Evolutionary conservation across 2,329 filamentous ascomycete species (phyloP).

Genomic region (Trichoderma guizhouense): DNA sequence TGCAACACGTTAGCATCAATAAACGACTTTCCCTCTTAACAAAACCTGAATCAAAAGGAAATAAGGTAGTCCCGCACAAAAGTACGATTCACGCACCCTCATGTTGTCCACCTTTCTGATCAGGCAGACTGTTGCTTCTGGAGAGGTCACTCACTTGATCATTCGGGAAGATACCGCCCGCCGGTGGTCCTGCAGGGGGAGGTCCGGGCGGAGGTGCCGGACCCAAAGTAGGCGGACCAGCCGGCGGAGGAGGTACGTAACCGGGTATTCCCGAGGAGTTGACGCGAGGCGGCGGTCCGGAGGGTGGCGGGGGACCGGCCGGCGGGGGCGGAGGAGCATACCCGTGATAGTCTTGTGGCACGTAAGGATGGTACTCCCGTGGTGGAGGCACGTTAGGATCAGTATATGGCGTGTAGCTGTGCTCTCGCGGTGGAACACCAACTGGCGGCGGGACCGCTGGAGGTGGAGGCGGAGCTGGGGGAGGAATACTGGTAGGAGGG

Average conservation of each 20-base stretch:
- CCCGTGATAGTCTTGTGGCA: conserved; percentile 42
- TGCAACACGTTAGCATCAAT: neutral
- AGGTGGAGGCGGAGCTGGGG: neutral
- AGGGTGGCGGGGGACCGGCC: conserved; percentile 26
- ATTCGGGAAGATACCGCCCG: conserved; percentile 35
- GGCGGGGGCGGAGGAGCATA: conserved; percentile 41
- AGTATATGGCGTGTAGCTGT: conserved; percentile 25
- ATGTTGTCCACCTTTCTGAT: conserved; percentile 25
- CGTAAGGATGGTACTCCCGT: conserved; percentile 39
- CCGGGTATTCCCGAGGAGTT: conserved; percentile 4
- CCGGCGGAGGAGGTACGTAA: conserved; percentile 25
- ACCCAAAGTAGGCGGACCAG: conserved; percentile 29
- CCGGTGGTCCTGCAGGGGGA: conserved; percentile 31
- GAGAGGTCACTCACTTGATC: conserved; percentile 44
- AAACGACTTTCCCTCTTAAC: neutral
- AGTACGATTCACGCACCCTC: conserved; percentile 38
- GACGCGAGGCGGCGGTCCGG: conserved; percentile 12
- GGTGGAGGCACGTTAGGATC: conserved; percentile 29
- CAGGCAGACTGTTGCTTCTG: conserved; percentile 27
- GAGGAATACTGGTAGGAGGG: neutral
- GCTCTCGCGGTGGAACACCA: conserved; percentile 23
- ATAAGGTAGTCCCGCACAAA: conserved; percentile 14
- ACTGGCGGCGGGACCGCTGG: neutral
- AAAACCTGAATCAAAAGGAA: neutral
- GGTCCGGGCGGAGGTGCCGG: conserved; percentile 31